Base-by-base conservation (phyloP, 768 basidiomycete genomes). In the Hypsizygus marmoreus region DNA sequence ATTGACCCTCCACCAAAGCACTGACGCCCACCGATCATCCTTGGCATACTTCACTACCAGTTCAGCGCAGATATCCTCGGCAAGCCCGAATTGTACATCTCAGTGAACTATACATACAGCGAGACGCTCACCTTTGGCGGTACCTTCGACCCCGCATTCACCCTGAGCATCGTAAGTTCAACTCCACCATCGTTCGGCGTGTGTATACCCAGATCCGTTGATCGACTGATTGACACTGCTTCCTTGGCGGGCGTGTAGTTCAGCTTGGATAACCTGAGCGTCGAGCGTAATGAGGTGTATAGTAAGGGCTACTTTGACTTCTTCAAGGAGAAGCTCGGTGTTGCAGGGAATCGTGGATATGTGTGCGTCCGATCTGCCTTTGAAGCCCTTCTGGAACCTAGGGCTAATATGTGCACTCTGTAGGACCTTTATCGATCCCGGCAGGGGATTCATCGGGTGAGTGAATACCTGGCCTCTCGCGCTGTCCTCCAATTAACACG, bases 91-190 rank as follows among this genome's bases (percentile, higher is more conserved):
- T 23, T 47, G 11, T 72, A 74, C 51, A 79, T 88, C 52, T 69
- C 73, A n/a, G 66, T 80, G 50, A 72, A 73, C 51, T 73, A 81
- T 54, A 69, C 61, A 9, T 72, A 82, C 67, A 80, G 82, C 53
- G 80, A 86, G 42, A 72, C 69, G 26, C 72, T 87, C 48, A 74
- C 80, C 3, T 87, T 81, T 56, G 69, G 53, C 14, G 86, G 85
- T 11, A 77, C 77, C 4, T 77, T 84, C 42, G 84, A 86, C 12
- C 86, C 86, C 14, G 81, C 84, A 3, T 77, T 85, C 63, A 67
- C 76, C 39, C 65, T 88, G 42, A 64, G 61, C 35, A 65, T 85
- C 47, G 87, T 88, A 48, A 42, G 84, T 70, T 6, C 20, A 5
- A 14, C 31, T 4, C 6, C 7, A 30, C 4, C 20, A 5, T 39